Percentiles rank a stretch among this genome's conserved stretches.
Evolutionary conservation across 2,329 filamentous ascomycete species (phyloP).

Genomic region (Curvularia lunata): DNA sequence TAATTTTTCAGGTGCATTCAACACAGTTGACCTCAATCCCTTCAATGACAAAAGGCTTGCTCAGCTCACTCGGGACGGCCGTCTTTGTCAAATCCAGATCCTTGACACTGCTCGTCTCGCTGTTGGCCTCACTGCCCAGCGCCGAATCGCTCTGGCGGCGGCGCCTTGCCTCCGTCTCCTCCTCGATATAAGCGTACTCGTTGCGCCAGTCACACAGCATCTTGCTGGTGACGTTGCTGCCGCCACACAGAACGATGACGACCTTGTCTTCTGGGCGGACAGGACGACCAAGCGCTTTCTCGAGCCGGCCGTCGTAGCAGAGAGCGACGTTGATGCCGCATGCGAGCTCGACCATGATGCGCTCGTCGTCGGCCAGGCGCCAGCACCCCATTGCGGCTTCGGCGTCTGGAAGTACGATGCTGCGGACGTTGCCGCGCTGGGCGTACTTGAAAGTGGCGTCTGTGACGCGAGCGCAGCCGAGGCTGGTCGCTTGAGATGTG

Average conservation of each 20-base stretch:
- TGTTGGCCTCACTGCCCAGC: conserved; percentile 24
- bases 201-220: conserved; percentile 59
- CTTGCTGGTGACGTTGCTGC: conserved; percentile 59
- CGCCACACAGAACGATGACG: conserved; percentile 84
- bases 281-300: conserved; percentile 64
- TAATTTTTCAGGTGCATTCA: conserved; percentile 7
- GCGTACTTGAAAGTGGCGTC: conserved; percentile 71
- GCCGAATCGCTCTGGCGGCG: conserved; percentile 26
- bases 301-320: conserved; percentile 69
- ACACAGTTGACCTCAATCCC: conserved; percentile 20
- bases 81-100: conserved; percentile 9
- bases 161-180: conserved; percentile 25
- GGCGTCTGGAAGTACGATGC: conserved; percentile 71
- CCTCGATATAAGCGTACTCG: conserved; percentile 44
- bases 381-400: conserved; percentile 81
- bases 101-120: conserved; percentile 20
- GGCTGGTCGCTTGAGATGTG: conserved; percentile 74
- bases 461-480: conserved; percentile 77
- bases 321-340: conserved; percentile 81
- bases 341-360: conserved; percentile 80
- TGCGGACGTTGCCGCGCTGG: conserved; percentile 60
- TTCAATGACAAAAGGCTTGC: conserved; percentile 25
- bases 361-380: conserved; percentile 79
- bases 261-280: conserved; percentile 73
- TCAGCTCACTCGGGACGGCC: conserved; percentile 22